Conservation (phyloP, 169 alveolate genomes). For the Miamiensis avidus region DNA sequence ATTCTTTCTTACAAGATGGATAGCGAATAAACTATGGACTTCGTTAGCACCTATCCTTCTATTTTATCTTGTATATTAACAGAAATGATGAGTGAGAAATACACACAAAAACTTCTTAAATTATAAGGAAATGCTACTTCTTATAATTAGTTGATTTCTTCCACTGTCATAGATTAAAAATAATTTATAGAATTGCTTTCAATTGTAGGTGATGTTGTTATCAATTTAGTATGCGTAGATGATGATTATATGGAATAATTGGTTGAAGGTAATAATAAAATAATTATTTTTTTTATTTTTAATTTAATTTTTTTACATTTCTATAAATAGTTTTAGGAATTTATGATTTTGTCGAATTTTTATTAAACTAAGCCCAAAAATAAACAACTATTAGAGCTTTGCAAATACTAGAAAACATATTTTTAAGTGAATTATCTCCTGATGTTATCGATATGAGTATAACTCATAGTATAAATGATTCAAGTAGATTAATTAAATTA, state of each 20-base stretch:
- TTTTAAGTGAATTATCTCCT: neutral
- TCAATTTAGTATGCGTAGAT: neutral
- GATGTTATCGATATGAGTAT: neutral
- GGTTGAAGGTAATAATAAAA: neutral
- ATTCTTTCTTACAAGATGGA: neutral
- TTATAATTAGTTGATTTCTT: neutral
- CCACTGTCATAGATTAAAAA: too few species aligned
- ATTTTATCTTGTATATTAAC: neutral
- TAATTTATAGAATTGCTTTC: neutral
- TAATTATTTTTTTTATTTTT: too few species aligned
- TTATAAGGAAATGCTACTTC: neutral
- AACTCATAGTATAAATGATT: neutral
- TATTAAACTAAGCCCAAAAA: neutral
- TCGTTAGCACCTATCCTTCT: neutral
- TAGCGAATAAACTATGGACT: neutral
- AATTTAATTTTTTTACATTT: too few species aligned
- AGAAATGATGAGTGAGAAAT: neutral
- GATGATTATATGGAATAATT: neutral
- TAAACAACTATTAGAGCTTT: neutral
- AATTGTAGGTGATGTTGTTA: neutral
- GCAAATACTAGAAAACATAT: neutral
- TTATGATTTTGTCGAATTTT: neutral
- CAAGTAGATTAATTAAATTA: neutral
- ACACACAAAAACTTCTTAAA: neutral
- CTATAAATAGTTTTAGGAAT: neutral